Evolutionary conservation across 768 basidiomycete genomes (phyloP), one percentile per base, ranked within the genome.

Genomic region (Xanthoconium stramineum): DNA sequence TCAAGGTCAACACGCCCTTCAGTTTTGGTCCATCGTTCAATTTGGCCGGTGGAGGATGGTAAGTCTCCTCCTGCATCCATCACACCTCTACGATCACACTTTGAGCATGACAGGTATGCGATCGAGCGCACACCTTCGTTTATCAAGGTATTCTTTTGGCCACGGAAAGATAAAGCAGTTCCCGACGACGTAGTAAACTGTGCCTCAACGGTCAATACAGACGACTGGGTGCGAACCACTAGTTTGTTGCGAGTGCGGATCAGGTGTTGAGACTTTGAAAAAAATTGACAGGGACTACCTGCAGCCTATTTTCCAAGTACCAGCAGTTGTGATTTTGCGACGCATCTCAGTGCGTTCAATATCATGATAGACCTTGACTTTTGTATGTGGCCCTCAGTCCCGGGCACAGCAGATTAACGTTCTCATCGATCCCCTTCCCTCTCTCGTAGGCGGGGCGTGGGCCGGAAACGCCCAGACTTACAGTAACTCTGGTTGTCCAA

Each of bases 281-380:
- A 40, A 12, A 17, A 17, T 39, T 7, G 17, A 9, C 33, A 85
- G 84, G 85, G 87, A 10, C 78, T 69, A 0, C 86, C 87, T 4
- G 62, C 68, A 1, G 88, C 86, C 3, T 76, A 76, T 61, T 90
- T 88, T 72, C 86, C 86, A 17, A 53, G 61, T 11, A 78, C 74
- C 61, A 78, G 73, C 3, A 69, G 74, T 48, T 91, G 88, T 64
- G 71, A 85, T 57, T 76, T 91, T 44, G 57, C 73, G 46, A 71
- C 75, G 47, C 72, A 83, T 54, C 83, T 89, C 61, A 72, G 77
- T 11, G 58, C 75, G 1, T 80, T 88, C 63, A 83, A 82, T 57
- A 88, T 88, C 53, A 74, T 88, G 58, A 84, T 90, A 61, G 83
- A 89, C 61, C 62, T 69, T 11, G 64, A 65, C 38, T 69, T 69